Base-by-base conservation (phyloP, 2,329 filamentous ascomycete species). In the Ustulina deusta region DNA sequence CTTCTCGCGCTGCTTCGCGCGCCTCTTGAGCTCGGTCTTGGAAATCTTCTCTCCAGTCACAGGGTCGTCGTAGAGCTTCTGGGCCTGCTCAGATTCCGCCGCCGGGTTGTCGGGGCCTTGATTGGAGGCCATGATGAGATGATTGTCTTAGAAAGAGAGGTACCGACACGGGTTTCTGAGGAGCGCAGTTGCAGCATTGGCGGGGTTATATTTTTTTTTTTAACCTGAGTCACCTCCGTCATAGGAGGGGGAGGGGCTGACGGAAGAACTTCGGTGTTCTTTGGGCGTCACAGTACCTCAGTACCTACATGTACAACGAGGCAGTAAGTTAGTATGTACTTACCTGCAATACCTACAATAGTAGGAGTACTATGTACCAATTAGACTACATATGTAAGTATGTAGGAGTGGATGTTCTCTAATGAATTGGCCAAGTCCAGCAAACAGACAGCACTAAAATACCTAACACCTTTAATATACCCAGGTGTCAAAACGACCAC, bases 1-100 rank as follows among this genome's bases (percentile, higher is more conserved):
- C 91, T 97, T 97, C 84, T 94, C 93, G 74, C 95, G 91, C 79
- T 91, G 87, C 93, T 99, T 99, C 84, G 94, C 89, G 77, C 95
- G 90, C 85, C 93, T 95, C 93, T 99, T 99, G 80, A 98, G 85
- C 83, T 94, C 91, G 17, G 90, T 89, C 89, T 94, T 94, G 83
- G 92, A 94, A 69, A 91, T 79, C 81, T 82, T 90, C 84, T 99
- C 96, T 76, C 96, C 96, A 15, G 96, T 98, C 71, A 94, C 93
- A 78, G 97, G 93, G 81, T 99, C 96, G 58, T 96, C 88, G 81
- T 94, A 87, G 74, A 97, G 86, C 83, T 95, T 93, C 77, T 87
- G 87, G 73, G 90, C 81, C 75, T 82, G 81, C 72, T 87, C 86
- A 71, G 83, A 60, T 22, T 65, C 69, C 38, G 62, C 58, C 2